Evolutionary conservation across 371 early-diverging fungal genomes (phyloP), one percentile per base, ranked within the genome.

Genomic region (Mortierella sp.): DNA sequence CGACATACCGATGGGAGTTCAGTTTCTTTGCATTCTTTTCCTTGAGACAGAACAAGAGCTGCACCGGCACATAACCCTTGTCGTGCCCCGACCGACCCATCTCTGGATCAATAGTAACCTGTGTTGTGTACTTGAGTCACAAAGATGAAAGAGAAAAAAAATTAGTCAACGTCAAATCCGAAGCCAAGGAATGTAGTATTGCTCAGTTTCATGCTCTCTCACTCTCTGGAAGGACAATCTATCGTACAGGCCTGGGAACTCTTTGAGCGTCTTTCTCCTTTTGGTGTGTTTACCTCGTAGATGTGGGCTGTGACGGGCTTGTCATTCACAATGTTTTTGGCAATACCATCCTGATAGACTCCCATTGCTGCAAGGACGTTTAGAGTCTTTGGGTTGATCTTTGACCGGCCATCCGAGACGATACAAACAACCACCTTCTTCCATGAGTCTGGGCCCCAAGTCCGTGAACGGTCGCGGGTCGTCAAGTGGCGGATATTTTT

Each of bases 21-120:
- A 94, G 91, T 81, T 91, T 86, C 66, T 89, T 88, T 29, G 80
- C 72, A 46, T 86, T 87, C 67, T 85, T 83, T 75, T 87, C 87
- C 83, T 94, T 94, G 26, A 94, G 74, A 68, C 90, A 90, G 62
- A 93, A 92, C 44, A 94, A 64, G 14, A 92, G 82, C 72, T 94
- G 94, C 19, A 86, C 84, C 7, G 94, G 94, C 6, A 91, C 89
- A 57, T 86, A 82, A 30, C 89, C 90, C 48, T 87, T 83, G 59
- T 87, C 88, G 46, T 84, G 80, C 9, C 88, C 89, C 60, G 79
- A 80, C 58, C 87, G 81, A 28, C 87, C 83, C 84, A 85, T 85
- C 23, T 84, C 80, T 46, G 81, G 72, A 70, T 86, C 88, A 53
- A 93, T 83, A 21, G 81, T 74, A 15, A 92, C 66, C 75, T 91